phyloP scores from a whole-genome alignment of 1,284 basidiomycete genomes.

The Inonotus hispidus region DNA sequence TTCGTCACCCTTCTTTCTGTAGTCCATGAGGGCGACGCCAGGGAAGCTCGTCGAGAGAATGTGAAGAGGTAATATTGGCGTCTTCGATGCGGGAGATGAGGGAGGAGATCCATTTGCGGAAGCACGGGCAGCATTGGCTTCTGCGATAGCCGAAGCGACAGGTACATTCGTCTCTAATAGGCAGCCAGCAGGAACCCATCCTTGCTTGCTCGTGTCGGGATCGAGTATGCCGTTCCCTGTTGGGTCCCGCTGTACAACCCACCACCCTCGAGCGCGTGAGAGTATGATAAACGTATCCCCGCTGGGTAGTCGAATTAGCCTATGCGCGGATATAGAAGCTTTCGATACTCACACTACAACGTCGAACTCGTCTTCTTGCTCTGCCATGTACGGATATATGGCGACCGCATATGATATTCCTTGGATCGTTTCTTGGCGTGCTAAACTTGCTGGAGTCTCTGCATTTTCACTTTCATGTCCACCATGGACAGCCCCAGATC shows the following conservation, averaged over 20 bases:
- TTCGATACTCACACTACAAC: slow-evolving; percentile 78
- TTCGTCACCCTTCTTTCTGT: slow-evolving; percentile 42
- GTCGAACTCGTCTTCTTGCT: slow-evolving; percentile 97
- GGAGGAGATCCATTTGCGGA: slow-evolving; percentile 16
- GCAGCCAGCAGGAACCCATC: slow-evolving; percentile 91
- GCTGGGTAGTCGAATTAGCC: slow-evolving; percentile 33
- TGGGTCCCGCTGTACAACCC: slow-evolving; percentile 95
- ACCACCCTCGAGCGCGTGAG: slow-evolving; percentile 95
- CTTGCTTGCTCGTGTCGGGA: slow-evolving; percentile 69
- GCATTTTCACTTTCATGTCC: slow-evolving; percentile 27
- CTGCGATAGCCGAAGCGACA: slow-evolving; percentile 70
- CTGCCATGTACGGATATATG: slow-evolving; percentile 93
- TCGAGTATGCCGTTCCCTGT: slow-evolving; percentile 78
- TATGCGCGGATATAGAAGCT: slow-evolving; percentile 1
- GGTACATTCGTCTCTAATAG: slow-evolving; percentile 88
- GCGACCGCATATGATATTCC: slow-evolving; percentile 85
- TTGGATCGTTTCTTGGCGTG: slow-evolving; percentile 48
- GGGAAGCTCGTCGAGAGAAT: slow-evolving; percentile 53
- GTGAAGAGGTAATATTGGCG: slow-evolving; percentile 40
- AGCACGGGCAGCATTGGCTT: slow-evolving; percentile 51
- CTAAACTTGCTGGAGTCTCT: slow-evolving; percentile 27
- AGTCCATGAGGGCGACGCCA: slow-evolving; percentile 54
- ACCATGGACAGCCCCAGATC: slow-evolving; percentile 20
- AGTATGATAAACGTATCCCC: slow-evolving; percentile 92
- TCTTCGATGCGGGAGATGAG: slow-evolving; percentile 15